phyloP scores from a whole-genome alignment of 306 rosid species.

The Psophocarpus tetragonolobus region DNA sequence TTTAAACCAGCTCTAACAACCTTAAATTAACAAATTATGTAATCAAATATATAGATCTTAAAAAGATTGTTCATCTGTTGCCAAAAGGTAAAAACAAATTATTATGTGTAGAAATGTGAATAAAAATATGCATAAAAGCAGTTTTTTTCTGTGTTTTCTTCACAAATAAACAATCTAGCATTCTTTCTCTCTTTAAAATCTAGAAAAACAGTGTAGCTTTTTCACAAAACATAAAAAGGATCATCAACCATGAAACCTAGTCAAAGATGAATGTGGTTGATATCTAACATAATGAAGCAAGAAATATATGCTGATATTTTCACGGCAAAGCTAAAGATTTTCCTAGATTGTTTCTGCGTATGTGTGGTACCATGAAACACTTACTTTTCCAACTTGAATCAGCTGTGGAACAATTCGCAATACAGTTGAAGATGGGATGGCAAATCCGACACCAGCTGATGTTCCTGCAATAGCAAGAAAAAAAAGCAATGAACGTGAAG shows the following conservation, averaged over 20 bases:
- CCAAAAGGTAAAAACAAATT: background rate
- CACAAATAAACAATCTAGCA: background rate
- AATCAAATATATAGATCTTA: slow-evolving; percentile 1
- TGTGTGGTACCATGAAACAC: background rate
- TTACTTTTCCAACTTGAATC: slow-evolving; percentile 83
- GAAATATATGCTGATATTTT: background rate
- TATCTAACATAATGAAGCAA: background rate
- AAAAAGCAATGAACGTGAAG: background rate
- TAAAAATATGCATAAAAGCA: background rate
- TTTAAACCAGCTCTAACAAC: slow-evolving; percentile 84
- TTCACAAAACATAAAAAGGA: slow-evolving; percentile 16
- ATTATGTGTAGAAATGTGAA: background rate
- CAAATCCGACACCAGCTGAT: slow-evolving; percentile 98
- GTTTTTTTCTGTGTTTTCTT: background rate
- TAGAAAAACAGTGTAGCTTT: background rate
- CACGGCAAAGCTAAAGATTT: slow-evolving; percentile 12
- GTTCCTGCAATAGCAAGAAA: slow-evolving; percentile 64
- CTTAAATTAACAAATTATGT: slow-evolving; percentile 45
- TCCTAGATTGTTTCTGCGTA: background rate
- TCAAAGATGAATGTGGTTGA: background rate
- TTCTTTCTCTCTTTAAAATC: background rate
- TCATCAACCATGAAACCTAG: background rate
- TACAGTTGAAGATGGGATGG: slow-evolving; percentile 90
- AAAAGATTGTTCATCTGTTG: background rate
- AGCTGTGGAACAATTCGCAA: slow-evolving; percentile 78